Conservation (phyloP, 1,284 basidiomycete genomes). For the Prillingera fragicola region DNA sequence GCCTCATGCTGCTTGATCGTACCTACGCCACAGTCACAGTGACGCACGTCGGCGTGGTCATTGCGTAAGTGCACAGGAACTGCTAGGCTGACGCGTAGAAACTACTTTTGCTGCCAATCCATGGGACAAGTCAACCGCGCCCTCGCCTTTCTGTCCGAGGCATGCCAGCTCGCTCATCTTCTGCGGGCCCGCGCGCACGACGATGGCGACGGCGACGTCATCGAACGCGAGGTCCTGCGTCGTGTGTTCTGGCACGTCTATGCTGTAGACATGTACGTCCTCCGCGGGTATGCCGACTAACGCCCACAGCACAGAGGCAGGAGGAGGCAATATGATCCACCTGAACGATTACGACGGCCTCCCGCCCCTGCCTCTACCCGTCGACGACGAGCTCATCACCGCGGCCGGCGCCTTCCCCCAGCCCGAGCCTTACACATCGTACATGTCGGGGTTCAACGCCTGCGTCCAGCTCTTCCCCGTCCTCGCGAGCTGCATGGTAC, state of each 20-base stretch:
- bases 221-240: slow-evolving; percentile 27
- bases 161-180: slow-evolving; percentile 26
- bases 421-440: slow-evolving; percentile 4
- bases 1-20: slow-evolving; percentile 19
- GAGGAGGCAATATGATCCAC: slow-evolving; percentile 15
- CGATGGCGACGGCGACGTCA: slow-evolving; percentile 9
- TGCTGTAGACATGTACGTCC: slow-evolving; percentile 14
- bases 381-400: slow-evolving; percentile 25
- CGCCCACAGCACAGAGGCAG: slow-evolving; percentile 14
- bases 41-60: slow-evolving; percentile 16
- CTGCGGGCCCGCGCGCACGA: slow-evolving; percentile 21
- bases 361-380: slow-evolving; percentile 18
- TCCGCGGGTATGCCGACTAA: background rate
- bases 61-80: slow-evolving; percentile 14
- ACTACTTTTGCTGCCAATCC: slow-evolving; percentile 29
- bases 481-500: slow-evolving; percentile 18
- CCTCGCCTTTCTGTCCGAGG: slow-evolving; percentile 22
- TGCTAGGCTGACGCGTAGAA: slow-evolving; percentile 10
- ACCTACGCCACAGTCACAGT: slow-evolving; percentile 12
- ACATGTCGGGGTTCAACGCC: slow-evolving; percentile 22
- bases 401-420: slow-evolving; percentile 4
- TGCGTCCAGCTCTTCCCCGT: slow-evolving; percentile 17
- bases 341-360: slow-evolving; percentile 16
- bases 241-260: slow-evolving; percentile 25
- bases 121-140: slow-evolving; percentile 22